Evolutionary conservation across 2,329 filamentous ascomycete genomes (phyloP).

Genomic region (Diatrype stigma): DNA sequence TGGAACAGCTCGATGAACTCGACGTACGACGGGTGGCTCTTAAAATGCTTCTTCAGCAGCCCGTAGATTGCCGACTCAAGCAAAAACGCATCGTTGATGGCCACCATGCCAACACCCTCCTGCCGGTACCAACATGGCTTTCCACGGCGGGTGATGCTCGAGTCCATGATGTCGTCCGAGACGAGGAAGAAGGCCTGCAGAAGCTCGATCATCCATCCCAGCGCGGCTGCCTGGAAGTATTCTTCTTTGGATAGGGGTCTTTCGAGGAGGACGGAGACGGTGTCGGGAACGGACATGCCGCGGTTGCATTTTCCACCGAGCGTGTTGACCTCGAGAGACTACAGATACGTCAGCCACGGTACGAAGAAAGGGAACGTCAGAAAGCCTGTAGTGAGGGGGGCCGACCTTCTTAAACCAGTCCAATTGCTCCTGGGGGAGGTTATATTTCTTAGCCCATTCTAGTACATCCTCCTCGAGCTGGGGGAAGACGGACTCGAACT

Average conservation of each 20-base stretch:
- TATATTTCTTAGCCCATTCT: conserved; percentile 74
- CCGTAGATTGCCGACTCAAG: conserved; percentile 88
- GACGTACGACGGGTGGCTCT: conserved; percentile 78
- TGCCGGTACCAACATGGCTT: conserved; percentile 96
- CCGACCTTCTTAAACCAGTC: conserved; percentile 82
- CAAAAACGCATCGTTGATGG: conserved; percentile 98
- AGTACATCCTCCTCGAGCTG: conserved; percentile 79
- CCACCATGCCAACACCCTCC: conserved; percentile 85
- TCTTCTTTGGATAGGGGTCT: conserved; percentile 71
- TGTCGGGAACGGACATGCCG: conserved; percentile 96
- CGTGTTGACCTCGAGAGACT: conserved; percentile 83
- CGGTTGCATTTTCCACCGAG: conserved; percentile 97
- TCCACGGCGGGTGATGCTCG: conserved; percentile 88
- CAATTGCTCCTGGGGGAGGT: conserved; percentile 73
- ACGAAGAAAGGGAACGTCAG: neutral
- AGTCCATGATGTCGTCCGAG: conserved; percentile 98
- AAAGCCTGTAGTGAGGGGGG: conserved; percentile 3
- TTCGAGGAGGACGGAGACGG: conserved; percentile 71
- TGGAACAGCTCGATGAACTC: conserved; percentile 96
- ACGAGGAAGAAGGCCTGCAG: conserved; percentile 99
- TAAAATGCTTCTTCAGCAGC: conserved; percentile 92
- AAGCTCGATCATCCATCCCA: conserved; percentile 97
- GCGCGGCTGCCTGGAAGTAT: conserved; percentile 80
- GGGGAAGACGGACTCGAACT: conserved; percentile 89
- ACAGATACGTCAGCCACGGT: conserved; percentile 13